phyloP scores from a whole-genome alignment of 2,329 filamentous ascomycete species.

The Zymoseptoria brevis region DNA sequence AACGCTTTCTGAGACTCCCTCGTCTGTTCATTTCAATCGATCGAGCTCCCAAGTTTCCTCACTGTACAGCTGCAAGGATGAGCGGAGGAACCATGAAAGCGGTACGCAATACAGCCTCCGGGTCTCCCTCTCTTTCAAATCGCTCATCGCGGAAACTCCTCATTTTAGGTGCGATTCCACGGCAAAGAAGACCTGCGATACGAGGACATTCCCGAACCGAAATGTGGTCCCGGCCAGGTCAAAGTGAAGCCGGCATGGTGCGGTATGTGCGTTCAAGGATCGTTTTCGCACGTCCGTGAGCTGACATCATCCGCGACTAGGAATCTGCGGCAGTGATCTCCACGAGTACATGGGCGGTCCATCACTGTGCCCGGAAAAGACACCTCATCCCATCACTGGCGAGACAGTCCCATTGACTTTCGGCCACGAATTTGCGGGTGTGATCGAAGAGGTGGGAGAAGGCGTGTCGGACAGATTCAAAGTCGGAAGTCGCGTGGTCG shows the following conservation, averaged over 20 bases:
- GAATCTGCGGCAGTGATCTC: conserved; percentile 20
- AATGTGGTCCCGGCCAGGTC: conserved; percentile 29
- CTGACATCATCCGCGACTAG: conserved; percentile 1
- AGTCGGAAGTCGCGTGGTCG: conserved; percentile 39
- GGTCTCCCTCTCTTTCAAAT: not conserved
- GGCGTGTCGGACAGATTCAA: conserved; percentile 40
- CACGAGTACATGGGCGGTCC: conserved; percentile 32
- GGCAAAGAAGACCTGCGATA: conserved; percentile 30
- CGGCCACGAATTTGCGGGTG: conserved; percentile 47
- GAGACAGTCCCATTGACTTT: conserved; percentile 46
- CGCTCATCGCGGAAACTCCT: not conserved
- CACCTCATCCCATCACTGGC: conserved; percentile 48
- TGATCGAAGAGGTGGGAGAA: conserved; percentile 45
- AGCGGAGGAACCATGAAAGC: conserved; percentile 25
- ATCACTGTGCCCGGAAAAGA: conserved; percentile 37
- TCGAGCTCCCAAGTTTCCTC: not conserved
- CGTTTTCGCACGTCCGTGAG: conserved; percentile 5
- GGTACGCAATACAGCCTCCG: not conserved
- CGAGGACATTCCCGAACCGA: conserved; percentile 28
- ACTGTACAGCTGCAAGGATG: not conserved
- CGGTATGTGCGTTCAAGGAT: conserved; percentile 22
- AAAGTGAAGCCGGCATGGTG: conserved; percentile 32
- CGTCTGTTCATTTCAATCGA: not conserved
- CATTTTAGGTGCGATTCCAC: conserved; percentile 27
- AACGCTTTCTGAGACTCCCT: not conserved